These are phyloP conservation scores for Cupressus sempervirens DNA, from an alignment of 75 land plant species.

Conservation along the genomic window DNA sequence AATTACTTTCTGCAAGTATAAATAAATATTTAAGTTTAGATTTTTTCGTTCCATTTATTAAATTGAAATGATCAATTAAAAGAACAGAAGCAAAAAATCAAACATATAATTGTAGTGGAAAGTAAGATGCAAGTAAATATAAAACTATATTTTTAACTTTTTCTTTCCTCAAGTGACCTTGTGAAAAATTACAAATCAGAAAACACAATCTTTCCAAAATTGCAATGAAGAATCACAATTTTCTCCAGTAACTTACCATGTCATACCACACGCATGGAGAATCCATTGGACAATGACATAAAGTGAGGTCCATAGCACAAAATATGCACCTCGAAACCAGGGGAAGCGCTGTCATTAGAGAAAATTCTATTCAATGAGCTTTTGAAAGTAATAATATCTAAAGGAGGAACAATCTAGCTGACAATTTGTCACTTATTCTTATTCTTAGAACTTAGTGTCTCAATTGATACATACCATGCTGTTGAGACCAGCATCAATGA, in stretches of 20 bases:
- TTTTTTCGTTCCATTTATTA: neutral
- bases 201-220: neutral
- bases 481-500: constrained; percentile 56
- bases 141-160: too few species aligned
- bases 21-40: neutral
- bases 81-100: too few species aligned
- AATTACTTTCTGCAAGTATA: neutral
- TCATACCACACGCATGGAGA: constrained; percentile 63
- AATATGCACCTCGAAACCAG: constrained; percentile 76
- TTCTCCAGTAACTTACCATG: constrained; percentile 37
- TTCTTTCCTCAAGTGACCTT: neutral
- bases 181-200: neutral
- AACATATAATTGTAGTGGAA: too few species aligned
- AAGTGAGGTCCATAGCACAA: constrained; percentile 64
- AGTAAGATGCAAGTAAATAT: too few species aligned
- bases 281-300: constrained; percentile 82
- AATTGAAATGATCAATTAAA: neutral
- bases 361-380: neutral
- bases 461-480: constrained; percentile 41
- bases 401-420: neutral
- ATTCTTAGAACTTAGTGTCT: neutral
- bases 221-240: neutral
- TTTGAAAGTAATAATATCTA: neutral
- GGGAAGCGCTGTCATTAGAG: constrained; percentile 41
- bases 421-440: neutral